These are phyloP conservation scores for Plenodomus lindquistii DNA, from an alignment of 2,329 filamentous ascomycete species.

Conservation along the genomic window DNA sequence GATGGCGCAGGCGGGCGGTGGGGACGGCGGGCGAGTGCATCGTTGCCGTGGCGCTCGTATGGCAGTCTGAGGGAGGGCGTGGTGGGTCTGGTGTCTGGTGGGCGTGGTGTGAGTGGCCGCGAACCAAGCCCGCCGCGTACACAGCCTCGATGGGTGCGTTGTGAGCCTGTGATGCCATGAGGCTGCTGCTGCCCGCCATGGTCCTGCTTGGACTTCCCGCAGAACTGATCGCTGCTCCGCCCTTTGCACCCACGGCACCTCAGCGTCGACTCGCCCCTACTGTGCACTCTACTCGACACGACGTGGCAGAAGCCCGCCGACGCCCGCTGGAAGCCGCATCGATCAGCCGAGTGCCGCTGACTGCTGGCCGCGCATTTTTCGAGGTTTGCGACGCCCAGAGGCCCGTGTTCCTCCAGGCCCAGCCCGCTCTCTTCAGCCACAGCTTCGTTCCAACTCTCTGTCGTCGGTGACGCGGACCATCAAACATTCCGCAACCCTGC, in stretches of 20 bases:
- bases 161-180: constrained; percentile 5
- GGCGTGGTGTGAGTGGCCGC: not conserved
- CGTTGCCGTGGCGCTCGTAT: not conserved
- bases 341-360: not conserved
- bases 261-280: too few relatives aligned
- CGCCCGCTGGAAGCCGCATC: not conserved
- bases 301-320: not conserved
- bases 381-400: not conserved
- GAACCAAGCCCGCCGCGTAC: constrained; percentile 16
- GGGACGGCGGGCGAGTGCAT: not conserved
- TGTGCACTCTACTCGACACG: not conserved
- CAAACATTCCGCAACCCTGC: constrained; percentile 1
- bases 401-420: constrained; percentile 3
- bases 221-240: constrained; percentile 1
- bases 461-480: constrained; percentile 17
- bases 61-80: not conserved
- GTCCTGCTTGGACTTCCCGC: not conserved
- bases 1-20: not conserved
- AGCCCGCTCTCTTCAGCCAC: constrained; percentile 21
- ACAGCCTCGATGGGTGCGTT: constrained; percentile 10
- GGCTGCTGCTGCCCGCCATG: constrained; percentile 8
- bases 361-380: not conserved
- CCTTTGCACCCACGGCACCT: not conserved
- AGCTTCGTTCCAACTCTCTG: constrained; percentile 16
- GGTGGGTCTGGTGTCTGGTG: not conserved